A percentile compares a stretch with the other conserved stretches of the same genome.
Evolutionary conservation across 2,329 filamentous ascomycete genomes (phyloP).

Genomic region (Curvularia eragrostidis): DNA sequence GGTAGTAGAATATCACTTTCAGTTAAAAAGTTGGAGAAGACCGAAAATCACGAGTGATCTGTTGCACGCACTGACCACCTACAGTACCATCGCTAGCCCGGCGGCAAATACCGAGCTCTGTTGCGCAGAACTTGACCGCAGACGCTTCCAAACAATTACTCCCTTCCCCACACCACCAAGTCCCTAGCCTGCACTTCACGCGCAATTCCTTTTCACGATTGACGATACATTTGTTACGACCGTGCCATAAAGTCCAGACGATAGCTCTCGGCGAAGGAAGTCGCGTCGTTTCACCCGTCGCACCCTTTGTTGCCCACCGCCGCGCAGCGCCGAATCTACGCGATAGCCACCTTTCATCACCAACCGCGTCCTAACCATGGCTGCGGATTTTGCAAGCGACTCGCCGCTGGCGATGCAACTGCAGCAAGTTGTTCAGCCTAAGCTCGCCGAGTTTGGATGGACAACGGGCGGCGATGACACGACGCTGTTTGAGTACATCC

Average conservation of each 20-base stretch:
- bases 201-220: slow-evolving; percentile 22
- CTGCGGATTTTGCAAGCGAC: slow-evolving; percentile 76
- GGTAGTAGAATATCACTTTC: too few relatives aligned
- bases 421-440: slow-evolving; percentile 82
- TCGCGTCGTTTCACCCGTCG: slow-evolving; percentile 30
- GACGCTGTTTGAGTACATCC: slow-evolving; percentile 92
- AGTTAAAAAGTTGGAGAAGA: too few relatives aligned
- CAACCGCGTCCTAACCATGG: slow-evolving; percentile 61
- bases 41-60: too few relatives aligned
- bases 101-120: slow-evolving; percentile 21
- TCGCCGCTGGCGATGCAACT: slow-evolving; percentile 87
- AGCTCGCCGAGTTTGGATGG: slow-evolving; percentile 93
- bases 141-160: slow-evolving; percentile 18
- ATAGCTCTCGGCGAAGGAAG: slow-evolving; percentile 22
- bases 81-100: slow-evolving; percentile 12
- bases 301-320: slow-evolving; percentile 29
- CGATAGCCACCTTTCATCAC: slow-evolving; percentile 16
- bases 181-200: slow-evolving; percentile 9
- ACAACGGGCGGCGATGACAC: slow-evolving; percentile 79
- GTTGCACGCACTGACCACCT: too few relatives aligned
- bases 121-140: slow-evolving; percentile 23
- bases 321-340: slow-evolving; percentile 21
- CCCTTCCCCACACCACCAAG: slow-evolving; percentile 18
- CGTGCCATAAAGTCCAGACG: slow-evolving; percentile 19
- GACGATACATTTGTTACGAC: slow-evolving; percentile 19